phyloP scores from a whole-genome alignment of 805 yeast species.

The Zygoascus tannicola region DNA sequence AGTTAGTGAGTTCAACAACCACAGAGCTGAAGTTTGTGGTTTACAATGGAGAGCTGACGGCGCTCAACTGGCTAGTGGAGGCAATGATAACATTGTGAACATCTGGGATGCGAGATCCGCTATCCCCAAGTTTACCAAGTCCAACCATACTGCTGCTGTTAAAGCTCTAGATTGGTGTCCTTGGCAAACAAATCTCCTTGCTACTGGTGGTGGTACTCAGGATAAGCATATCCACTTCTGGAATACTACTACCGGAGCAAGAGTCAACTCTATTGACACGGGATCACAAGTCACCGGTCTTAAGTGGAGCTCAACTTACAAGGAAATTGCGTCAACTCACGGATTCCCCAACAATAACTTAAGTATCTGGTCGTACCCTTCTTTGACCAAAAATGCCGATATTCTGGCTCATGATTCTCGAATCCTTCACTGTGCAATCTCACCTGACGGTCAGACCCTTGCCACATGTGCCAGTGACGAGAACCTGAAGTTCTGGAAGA shows the following conservation, averaged over 20 bases:
- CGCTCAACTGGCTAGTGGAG: slow-evolving; percentile 78
- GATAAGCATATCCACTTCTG: slow-evolving; percentile 88
- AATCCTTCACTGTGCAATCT: slow-evolving; percentile 69
- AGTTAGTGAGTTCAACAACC: slow-evolving; percentile 50
- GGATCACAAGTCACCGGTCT: slow-evolving; percentile 93
- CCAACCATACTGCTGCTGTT: slow-evolving; percentile 85
- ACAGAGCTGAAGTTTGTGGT: slow-evolving; percentile 89
- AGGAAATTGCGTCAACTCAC: slow-evolving; percentile 86
- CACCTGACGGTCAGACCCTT: slow-evolving; percentile 83
- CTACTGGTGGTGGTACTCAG: slow-evolving; percentile 95
- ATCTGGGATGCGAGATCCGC: slow-evolving; percentile 81
- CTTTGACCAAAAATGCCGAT: slow-evolving; percentile 79
- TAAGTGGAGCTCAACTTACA: slow-evolving; percentile 59
- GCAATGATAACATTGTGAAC: slow-evolving; percentile 87
- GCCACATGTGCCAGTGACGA: slow-evolving; percentile 97
- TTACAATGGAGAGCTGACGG: slow-evolving; percentile 81
- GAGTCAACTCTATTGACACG: slow-evolving; percentile 78
- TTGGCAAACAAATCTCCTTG: slow-evolving; percentile 65
- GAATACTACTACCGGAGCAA: slow-evolving; percentile 86
- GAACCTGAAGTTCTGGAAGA: slow-evolving; percentile 87
- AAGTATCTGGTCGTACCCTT: slow-evolving; percentile 76
- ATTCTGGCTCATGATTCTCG: slow-evolving; percentile 88
- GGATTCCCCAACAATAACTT: slow-evolving; percentile 86
- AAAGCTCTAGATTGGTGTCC: slow-evolving; percentile 96
- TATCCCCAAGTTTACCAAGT: slow-evolving; percentile 63